Evolutionary conservation across 768 basidiomycete species (phyloP).

Genomic region (Pisolithus orientalis): DNA sequence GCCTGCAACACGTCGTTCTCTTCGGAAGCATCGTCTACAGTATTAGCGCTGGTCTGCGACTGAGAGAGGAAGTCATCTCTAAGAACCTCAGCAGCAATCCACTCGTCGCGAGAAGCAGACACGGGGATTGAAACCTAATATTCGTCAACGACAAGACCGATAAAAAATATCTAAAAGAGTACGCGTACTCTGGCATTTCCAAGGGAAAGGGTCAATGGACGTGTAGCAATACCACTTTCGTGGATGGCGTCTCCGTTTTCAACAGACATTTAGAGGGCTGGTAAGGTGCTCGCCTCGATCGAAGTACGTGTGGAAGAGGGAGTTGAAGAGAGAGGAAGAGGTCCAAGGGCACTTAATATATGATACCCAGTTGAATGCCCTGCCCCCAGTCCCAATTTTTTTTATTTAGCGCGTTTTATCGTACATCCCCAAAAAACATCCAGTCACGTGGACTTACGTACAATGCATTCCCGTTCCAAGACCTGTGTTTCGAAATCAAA

Average conservation of each 20-base stretch:
- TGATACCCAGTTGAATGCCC: constrained; percentile 3
- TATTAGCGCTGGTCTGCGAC: constrained; percentile 51
- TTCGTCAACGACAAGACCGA: constrained; percentile 1
- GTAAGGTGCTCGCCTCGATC: constrained; percentile 1
- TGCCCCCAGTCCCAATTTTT: constrained; percentile 29
- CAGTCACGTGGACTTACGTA: constrained; percentile 26
- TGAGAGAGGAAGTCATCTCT: constrained; percentile 76
- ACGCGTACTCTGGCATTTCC: constrained; percentile 30
- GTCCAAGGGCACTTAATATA: constrained; percentile 1
- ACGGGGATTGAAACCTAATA: constrained; percentile 80
- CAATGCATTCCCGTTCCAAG: background rate
- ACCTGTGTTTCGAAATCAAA: background rate
- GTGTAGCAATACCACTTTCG: constrained; percentile 28
- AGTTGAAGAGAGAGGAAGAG: constrained; percentile 6
- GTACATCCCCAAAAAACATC: constrained; percentile 21
- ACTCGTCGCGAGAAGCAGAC: constrained; percentile 72
- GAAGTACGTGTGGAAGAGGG: constrained; percentile 1
- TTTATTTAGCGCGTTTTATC: constrained; percentile 13
- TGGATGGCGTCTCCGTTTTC: constrained; percentile 24
- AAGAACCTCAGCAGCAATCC: constrained; percentile 90
- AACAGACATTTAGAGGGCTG: constrained; percentile 25
- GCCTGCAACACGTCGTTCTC: constrained; percentile 55
- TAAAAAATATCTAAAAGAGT: constrained; percentile 3
- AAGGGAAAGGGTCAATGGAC: constrained; percentile 29
- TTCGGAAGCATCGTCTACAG: constrained; percentile 46